Evolutionary conservation across 345 rosid species (phyloP).

Genomic region (Brassica cretica): DNA sequence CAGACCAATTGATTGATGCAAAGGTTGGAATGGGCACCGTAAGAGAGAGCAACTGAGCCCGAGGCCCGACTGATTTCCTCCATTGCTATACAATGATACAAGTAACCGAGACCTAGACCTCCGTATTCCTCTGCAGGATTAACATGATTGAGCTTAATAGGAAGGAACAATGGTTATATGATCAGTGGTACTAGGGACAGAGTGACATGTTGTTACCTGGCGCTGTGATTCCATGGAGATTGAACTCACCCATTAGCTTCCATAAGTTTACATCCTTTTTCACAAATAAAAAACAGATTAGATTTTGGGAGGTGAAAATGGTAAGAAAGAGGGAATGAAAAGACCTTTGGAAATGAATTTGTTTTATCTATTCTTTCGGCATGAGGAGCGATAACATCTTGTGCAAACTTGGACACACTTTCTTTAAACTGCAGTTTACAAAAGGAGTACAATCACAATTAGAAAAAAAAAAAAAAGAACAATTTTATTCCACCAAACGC

Average conservation of each 20-base stretch:
- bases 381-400: slow-evolving; percentile 73
- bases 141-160: not conserved
- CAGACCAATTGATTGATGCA: slow-evolving; percentile 94
- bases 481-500: not conserved
- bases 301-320: not conserved
- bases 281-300: not conserved
- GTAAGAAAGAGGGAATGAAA: not conserved
- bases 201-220: slow-evolving; percentile 54
- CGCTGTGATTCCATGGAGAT: slow-evolving; percentile 91
- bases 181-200: not conserved
- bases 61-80: slow-evolving; percentile 95
- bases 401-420: slow-evolving; percentile 80
- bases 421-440: slow-evolving; percentile 70
- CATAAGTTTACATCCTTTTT: slow-evolving; percentile 80
- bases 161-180: not conserved
- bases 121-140: slow-evolving; percentile 78
- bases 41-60: slow-evolving; percentile 85
- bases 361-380: slow-evolving; percentile 72
- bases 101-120: slow-evolving; percentile 94
- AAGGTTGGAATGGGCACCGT: slow-evolving; percentile 93
- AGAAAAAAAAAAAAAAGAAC: not conserved
- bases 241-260: slow-evolving; percentile 95
- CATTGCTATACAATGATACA: slow-evolving; percentile 89
- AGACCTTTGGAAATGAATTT: slow-evolving; percentile 81
- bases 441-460: not conserved